Conservation (phyloP, 1,284 basidiomycete genomes). For the Fistulina hepatica region DNA sequence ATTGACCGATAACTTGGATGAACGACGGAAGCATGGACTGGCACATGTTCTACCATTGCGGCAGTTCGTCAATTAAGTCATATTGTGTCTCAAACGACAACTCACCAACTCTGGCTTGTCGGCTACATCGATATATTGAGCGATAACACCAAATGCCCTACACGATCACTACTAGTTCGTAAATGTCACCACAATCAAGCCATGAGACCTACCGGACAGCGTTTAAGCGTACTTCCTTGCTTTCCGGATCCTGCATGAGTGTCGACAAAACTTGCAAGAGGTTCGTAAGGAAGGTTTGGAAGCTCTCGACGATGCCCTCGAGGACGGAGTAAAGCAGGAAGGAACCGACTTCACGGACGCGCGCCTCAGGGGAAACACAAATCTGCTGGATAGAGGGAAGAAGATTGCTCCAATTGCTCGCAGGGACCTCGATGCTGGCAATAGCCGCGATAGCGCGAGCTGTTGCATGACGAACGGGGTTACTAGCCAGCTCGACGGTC, state of each 20-base stretch:
- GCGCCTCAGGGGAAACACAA: constrained; percentile 55
- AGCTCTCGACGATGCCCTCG: constrained; percentile 85
- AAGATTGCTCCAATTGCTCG: constrained; percentile 78
- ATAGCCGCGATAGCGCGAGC: constrained; percentile 92
- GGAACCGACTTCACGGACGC: constrained; percentile 84
- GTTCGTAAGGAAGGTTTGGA: constrained; percentile 67
- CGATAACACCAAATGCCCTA: constrained; percentile 83
- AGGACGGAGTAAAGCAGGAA: constrained; percentile 90
- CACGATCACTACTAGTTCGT: constrained; percentile 9
- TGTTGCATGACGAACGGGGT: constrained; percentile 81
- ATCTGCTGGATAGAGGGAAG: constrained; percentile 84
- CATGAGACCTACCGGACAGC: constrained; percentile 57
- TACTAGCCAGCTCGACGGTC: constrained; percentile 33
- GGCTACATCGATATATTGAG: constrained; percentile 85
- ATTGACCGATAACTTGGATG: constrained; percentile 84
- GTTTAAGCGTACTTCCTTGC: constrained; percentile 84
- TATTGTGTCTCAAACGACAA: constrained; percentile 12
- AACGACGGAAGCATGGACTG: constrained; percentile 85
- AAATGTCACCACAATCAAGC: not conserved
- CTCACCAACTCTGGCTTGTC: constrained; percentile 83
- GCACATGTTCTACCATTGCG: constrained; percentile 67
- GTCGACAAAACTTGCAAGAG: constrained; percentile 79
- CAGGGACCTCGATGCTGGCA: constrained; percentile 81
- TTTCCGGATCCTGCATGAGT: constrained; percentile 82
- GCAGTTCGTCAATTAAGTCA: too few relatives aligned